Evolutionary conservation across 129 eudicot species (phyloP).

Genomic region (Artemisia annua): DNA sequence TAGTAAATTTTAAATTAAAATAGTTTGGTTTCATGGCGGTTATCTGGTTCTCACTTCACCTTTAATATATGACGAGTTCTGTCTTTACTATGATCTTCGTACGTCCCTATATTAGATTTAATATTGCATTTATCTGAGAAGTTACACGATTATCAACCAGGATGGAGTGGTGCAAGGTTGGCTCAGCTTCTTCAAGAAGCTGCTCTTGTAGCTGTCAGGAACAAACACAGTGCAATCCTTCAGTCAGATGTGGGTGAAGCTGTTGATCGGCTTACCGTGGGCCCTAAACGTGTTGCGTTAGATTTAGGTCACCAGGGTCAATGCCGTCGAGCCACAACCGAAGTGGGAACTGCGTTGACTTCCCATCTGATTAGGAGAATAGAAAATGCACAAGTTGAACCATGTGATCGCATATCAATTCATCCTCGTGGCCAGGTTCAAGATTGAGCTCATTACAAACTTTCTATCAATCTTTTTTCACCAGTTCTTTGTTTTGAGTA

Average conservation of each 20-base stretch:
- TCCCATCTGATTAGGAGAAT: constrained; percentile 69
- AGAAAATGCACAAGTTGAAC: constrained; percentile 74
- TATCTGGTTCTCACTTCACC: no score
- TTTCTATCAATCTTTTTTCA: constrained; percentile 5
- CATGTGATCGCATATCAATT: constrained; percentile 86
- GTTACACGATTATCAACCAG: constrained; percentile 38
- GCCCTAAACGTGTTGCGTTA: constrained; percentile 72
- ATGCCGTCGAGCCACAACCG: constrained; percentile 80
- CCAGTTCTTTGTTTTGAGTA: neutral
- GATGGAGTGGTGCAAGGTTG: constrained; percentile 95
- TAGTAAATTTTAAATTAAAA: no score
- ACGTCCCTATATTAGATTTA: neutral
- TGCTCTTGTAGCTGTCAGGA: constrained; percentile 92
- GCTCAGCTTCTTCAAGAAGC: constrained; percentile 97
- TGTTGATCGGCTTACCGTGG: constrained; percentile 86
- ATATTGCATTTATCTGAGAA: constrained; percentile 1
- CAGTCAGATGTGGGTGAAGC: constrained; percentile 91
- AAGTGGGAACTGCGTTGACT: constrained; percentile 80
- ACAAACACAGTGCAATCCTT: constrained; percentile 57
- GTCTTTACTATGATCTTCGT: neutral
- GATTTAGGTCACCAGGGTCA: constrained; percentile 88
- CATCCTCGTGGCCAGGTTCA: constrained; percentile 89
- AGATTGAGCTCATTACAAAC: neutral
- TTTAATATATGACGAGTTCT: neutral
- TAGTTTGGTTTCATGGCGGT: no score